phyloP scores from a whole-genome alignment of 139 green algal genomes.

The Tetradesmus lagerheimii region DNA sequence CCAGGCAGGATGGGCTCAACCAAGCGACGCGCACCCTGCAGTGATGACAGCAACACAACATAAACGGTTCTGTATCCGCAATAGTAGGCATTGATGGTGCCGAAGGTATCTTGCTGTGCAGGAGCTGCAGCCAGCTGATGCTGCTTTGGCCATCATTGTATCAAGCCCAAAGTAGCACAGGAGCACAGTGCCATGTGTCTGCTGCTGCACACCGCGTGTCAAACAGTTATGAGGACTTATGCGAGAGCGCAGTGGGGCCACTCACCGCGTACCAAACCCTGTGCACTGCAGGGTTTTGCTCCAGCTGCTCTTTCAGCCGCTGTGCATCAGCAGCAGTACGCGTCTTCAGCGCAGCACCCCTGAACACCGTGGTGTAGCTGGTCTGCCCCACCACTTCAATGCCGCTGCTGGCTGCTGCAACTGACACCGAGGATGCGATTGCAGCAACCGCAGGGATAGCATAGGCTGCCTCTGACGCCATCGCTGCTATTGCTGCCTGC shows the following conservation, averaged over 20 bases:
- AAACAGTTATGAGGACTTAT: no score
- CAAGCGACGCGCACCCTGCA: background rate
- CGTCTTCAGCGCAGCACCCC: conserved; percentile 3
- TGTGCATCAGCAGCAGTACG: background rate
- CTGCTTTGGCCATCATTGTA: no score
- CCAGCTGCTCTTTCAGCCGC: conserved; percentile 12
- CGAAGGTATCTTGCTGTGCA: no score
- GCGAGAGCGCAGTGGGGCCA: no score
- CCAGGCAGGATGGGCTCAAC: conserved; percentile 3
- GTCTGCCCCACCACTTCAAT: background rate
- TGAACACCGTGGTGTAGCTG: background rate
- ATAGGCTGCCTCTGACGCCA: background rate
- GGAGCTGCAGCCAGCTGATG: background rate
- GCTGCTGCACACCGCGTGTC: background rate
- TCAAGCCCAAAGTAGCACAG: background rate
- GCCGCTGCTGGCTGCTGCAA: background rate
- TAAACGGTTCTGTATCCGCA: no score
- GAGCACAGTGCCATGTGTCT: background rate
- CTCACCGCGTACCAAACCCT: conserved; percentile 30
- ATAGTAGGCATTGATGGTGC: no score
- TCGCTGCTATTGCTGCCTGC: background rate
- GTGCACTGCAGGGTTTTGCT: background rate
- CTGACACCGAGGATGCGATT: background rate
- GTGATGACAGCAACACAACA: no score
- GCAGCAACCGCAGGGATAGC: background rate